Base-by-base conservation (phyloP, 2,329 filamentous ascomycete genomes). In the Talaromyces funiculosus region DNA sequence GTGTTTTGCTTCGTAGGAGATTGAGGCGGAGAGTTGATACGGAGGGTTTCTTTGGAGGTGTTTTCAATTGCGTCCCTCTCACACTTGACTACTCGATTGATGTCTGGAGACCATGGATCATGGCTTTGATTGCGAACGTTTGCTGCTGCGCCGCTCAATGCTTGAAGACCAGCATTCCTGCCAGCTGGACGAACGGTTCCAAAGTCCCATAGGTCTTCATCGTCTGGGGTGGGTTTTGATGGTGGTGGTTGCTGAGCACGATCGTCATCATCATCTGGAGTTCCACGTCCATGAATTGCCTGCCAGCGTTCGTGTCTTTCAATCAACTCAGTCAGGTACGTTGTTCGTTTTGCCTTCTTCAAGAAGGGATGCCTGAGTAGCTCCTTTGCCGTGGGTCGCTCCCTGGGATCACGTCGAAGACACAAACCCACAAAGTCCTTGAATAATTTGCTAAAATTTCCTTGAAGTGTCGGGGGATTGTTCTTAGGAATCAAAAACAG, bases 191-290 rank as follows among this genome's bases (percentile, higher is more conserved):
- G 84, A 57, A 99, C 90, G 0, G 94, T 99, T 45, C 94, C 94
- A 78, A 99, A 99, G 74, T 99, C 94, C 94, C 94, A 99, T 71
- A 97, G 85, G 73, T 97, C 94, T 72, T 97, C 90, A 35, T 89
- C 83, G 61, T 87, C 82, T 1, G 79, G 75, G n/a, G 77, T 73
- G 64, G 73, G 68, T 56, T 74, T 66, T 56, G 72, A 68, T 49
- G 75, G 69, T 62, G 59, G 60, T 24, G 66, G 68, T 47, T 53
- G 60, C 18, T 69, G 64, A 38, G 84, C 80, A 42, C 42, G 53
- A 8, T 80, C 81, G 22, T 90, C 86, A 29, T 82, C 79, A 26
- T 84, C 82, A 7, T 91, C 89, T 1, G 89, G 85, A 14, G 86
- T 84, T 35, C 86, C 84, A 37, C 86, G 84, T 62, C 91, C 91